Conservation (phyloP, 805 yeast genomes). For the Kazachstania martiniae region DNA sequence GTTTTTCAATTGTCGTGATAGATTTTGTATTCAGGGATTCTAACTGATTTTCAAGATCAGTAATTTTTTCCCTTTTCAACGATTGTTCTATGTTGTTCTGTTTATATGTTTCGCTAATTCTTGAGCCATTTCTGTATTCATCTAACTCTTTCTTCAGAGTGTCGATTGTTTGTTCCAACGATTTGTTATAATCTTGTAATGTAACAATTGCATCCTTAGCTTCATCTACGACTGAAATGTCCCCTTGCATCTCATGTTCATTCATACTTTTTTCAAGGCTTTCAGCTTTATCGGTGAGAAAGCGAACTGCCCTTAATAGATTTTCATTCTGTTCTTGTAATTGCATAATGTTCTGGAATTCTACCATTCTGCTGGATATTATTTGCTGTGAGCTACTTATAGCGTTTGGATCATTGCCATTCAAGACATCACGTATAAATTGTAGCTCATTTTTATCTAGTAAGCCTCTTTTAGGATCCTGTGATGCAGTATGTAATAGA, state of each 20-base stretch:
- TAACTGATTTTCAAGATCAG: conserved; percentile 19
- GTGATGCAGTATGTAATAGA: conserved; percentile 51
- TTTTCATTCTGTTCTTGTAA: conserved; percentile 66
- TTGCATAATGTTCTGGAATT: conserved; percentile 56
- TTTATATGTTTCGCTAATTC: conserved; percentile 6
- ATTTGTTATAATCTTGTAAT: conserved; percentile 46
- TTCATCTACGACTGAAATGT: conserved; percentile 42
- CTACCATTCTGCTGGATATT: conserved; percentile 61
- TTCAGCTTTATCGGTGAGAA: conserved; percentile 40
- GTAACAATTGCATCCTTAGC: conserved; percentile 61
- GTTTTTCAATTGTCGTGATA: conserved; percentile 36
- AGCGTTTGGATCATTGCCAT: neutral
- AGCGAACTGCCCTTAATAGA: conserved; percentile 43
- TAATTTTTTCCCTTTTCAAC: conserved; percentile 17
- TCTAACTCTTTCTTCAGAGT: conserved; percentile 60
- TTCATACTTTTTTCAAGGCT: conserved; percentile 43
- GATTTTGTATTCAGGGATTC: conserved; percentile 21
- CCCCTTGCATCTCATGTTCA: conserved; percentile 14
- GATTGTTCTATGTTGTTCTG: conserved; percentile 2
- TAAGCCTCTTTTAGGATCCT: conserved; percentile 45
- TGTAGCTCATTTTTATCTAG: conserved; percentile 51
- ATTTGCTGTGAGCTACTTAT: conserved; percentile 53
- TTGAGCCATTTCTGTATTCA: conserved; percentile 2
- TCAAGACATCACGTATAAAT: conserved; percentile 40
- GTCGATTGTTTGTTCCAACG: conserved; percentile 40